Conservation (phyloP, 495 filamentous ascomycete species). For the Aspergillus haitiensis region DNA sequence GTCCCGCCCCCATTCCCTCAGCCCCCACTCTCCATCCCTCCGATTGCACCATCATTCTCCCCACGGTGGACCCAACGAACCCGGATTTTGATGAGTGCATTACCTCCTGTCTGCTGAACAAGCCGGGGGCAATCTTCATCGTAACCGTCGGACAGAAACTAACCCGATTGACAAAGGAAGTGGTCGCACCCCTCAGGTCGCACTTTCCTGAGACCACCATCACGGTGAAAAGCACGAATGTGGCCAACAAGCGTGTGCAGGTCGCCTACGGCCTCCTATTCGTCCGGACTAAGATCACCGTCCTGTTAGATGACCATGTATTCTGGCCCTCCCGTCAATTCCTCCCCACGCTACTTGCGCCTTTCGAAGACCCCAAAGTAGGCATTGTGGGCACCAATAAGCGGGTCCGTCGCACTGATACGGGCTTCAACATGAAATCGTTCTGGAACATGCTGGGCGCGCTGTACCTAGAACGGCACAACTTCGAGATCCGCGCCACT, state of each 20-base stretch:
- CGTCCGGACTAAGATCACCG: constrained; percentile 47
- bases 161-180: constrained; percentile 3
- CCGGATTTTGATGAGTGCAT: constrained; percentile 37
- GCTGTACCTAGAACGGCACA: constrained; percentile 56
- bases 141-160: constrained; percentile 31
- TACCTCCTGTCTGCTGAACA: constrained; percentile 29
- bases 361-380: constrained; percentile 53
- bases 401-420: constrained; percentile 38
- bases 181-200: constrained; percentile 12
- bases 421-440: constrained; percentile 28
- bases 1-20: constrained; percentile 33
- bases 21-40: constrained; percentile 37
- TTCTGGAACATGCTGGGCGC: constrained; percentile 55
- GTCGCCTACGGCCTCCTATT: constrained; percentile 43
- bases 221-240: constrained; percentile 31
- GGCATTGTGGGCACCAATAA: constrained; percentile 55
- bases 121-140: constrained; percentile 37
- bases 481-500: constrained; percentile 56
- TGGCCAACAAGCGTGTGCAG: constrained; percentile 51
- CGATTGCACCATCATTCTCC: constrained; percentile 57
- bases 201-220: constrained; percentile 22
- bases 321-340: constrained; percentile 51
- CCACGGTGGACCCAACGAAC: constrained; percentile 46
- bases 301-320: constrained; percentile 56
- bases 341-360: constrained; percentile 45